Evolutionary conservation across 345 rosid species (phyloP).

Genomic region (Iberis pinnata): DNA sequence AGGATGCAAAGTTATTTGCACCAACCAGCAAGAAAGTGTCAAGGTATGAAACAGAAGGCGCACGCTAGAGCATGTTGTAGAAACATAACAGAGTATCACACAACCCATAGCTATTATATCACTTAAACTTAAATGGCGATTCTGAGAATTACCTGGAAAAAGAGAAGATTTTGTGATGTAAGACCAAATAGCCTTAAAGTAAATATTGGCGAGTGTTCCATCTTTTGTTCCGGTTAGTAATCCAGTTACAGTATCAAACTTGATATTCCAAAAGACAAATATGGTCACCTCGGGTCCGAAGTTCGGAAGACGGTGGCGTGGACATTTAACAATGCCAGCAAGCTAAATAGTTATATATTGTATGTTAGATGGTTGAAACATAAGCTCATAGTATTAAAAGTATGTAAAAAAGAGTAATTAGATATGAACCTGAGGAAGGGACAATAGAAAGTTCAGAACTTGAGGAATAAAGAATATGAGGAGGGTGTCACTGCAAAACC

Average conservation of each 20-base stretch:
- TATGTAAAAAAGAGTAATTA: slow-evolving; percentile 8
- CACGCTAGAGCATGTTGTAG: slow-evolving; percentile 66
- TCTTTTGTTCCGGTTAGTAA: slow-evolving; percentile 88
- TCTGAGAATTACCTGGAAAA: slow-evolving; percentile 61
- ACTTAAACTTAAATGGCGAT: neutral
- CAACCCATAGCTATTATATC: neutral
- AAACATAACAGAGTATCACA: slow-evolving; percentile 12
- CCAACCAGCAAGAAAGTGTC: slow-evolving; percentile 86
- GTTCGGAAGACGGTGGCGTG: slow-evolving; percentile 96
- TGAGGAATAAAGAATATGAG: slow-evolving; percentile 92
- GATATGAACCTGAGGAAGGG: slow-evolving; percentile 83
- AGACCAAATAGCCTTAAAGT: slow-evolving; percentile 72
- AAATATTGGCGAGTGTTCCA: slow-evolving; percentile 82
- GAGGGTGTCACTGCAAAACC: slow-evolving; percentile 74
- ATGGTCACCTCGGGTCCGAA: slow-evolving; percentile 67
- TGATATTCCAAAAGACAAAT: slow-evolving; percentile 28
- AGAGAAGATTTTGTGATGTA: slow-evolving; percentile 74
- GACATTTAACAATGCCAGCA: slow-evolving; percentile 78
- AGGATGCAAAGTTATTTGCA: slow-evolving; percentile 49
- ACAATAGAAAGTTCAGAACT: slow-evolving; percentile 83
- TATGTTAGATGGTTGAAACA: slow-evolving; percentile 18
- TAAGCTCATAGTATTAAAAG: slow-evolving; percentile 6
- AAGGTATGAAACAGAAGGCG: slow-evolving; percentile 66
- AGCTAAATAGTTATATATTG: slow-evolving; percentile 41
- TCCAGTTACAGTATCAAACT: slow-evolving; percentile 82